Conservation (phyloP, 2,329 filamentous ascomycete genomes). For the Ciborinia camelliae region DNA sequence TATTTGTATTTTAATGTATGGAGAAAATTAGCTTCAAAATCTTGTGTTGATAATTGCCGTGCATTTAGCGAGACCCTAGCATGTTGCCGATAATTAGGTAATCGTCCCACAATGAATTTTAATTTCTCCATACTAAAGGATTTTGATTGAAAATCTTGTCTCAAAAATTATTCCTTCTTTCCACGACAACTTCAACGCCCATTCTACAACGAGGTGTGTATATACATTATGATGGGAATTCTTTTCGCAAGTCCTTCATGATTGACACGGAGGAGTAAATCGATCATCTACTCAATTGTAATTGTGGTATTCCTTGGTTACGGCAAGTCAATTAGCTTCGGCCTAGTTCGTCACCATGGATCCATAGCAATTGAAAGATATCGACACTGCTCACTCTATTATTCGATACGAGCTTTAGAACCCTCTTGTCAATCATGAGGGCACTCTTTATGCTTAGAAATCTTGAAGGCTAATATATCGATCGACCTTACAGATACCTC, state of each 20-base stretch:
- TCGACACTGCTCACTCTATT: constrained; percentile 62
- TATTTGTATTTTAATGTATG: constrained; percentile 21
- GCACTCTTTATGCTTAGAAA: constrained; percentile 66
- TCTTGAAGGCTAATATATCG: constrained; percentile 60
- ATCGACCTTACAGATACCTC: constrained; percentile 58
- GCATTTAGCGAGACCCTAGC: constrained; percentile 17
- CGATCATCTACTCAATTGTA: constrained; percentile 40
- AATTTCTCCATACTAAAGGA: constrained; percentile 8
- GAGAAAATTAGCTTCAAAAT: constrained; percentile 20
- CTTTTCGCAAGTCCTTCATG: constrained; percentile 36
- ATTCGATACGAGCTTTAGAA: constrained; percentile 66
- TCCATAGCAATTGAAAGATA: constrained; percentile 35
- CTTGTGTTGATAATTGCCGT: constrained; percentile 16
- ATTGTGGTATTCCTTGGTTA: constrained; percentile 6
- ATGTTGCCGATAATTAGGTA: constrained; percentile 14
- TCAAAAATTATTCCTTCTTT: not conserved
- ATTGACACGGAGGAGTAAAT: constrained; percentile 51
- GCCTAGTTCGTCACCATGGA: constrained; percentile 5
- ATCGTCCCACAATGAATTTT: constrained; percentile 21
- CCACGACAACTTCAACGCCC: constrained; percentile 12
- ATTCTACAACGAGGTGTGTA: constrained; percentile 36
- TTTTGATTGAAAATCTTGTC: not conserved
- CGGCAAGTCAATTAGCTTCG: not conserved
- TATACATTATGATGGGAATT: constrained; percentile 24
- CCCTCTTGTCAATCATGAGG: constrained; percentile 56